Conservation (phyloP, 1,284 basidiomycete genomes). For the Coniophora puteana region DNA sequence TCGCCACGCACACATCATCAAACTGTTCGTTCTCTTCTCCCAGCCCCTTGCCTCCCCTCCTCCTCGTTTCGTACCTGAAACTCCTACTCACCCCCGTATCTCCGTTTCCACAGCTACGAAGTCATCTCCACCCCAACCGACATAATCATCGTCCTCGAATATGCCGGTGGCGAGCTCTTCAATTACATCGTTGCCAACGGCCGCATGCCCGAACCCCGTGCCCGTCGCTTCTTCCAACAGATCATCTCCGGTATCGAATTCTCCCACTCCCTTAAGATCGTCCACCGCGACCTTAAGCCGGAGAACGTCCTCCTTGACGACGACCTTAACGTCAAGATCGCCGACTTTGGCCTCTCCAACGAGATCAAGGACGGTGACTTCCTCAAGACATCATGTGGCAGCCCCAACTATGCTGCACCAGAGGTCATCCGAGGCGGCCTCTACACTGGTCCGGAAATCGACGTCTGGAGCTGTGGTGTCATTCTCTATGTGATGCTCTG, state of each 20-base stretch:
- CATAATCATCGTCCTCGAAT: constrained; percentile 96
- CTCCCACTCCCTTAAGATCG: constrained; percentile 91
- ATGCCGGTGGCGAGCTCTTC: constrained; percentile 90
- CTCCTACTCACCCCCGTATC: constrained; percentile 10
- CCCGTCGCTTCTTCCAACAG: constrained; percentile 92
- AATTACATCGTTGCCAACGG: constrained; percentile 93
- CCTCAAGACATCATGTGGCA: constrained; percentile 91
- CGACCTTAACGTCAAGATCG: constrained; percentile 88
- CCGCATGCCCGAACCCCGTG: constrained; percentile 81
- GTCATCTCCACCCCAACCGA: constrained; percentile 91
- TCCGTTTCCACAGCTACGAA: constrained; percentile 67
- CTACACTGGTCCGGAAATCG: constrained; percentile 94
- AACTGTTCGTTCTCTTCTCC: constrained; percentile 60
- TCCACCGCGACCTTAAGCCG: constrained; percentile 94
- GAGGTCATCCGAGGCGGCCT: constrained; percentile 92
- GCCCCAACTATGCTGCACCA: constrained; percentile 94
- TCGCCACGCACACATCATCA: constrained; percentile 93
- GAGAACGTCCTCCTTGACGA: constrained; percentile 85
- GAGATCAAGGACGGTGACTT: constrained; percentile 95
- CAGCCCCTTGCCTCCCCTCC: constrained; percentile 1
- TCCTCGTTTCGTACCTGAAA: constrained; percentile 10
- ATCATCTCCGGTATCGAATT: constrained; percentile 96
- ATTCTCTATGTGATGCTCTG: constrained; percentile 96
- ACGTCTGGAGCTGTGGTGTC: constrained; percentile 96
- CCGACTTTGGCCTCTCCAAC: constrained; percentile 92